phyloP scores from a whole-genome alignment of 208 protist genomes.

The Entamoeba nuttalli region DNA sequence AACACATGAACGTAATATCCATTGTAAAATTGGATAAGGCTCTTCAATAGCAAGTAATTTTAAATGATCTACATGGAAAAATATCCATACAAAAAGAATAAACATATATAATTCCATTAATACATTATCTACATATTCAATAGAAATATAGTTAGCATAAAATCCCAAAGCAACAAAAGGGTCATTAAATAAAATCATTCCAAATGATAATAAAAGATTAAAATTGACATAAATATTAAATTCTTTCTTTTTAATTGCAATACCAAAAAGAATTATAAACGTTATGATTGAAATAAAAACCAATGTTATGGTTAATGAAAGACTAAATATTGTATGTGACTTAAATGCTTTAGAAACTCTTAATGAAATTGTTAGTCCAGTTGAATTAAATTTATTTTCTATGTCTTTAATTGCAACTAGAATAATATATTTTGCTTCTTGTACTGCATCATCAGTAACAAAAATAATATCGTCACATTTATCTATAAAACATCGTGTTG shows the following conservation, averaged over 20 bases:
- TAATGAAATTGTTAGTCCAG: not conserved
- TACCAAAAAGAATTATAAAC: not conserved
- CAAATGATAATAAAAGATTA: not conserved
- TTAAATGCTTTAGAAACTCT: not conserved
- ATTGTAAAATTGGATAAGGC: not conserved
- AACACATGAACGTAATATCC: not conserved
- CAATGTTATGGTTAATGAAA: not conserved
- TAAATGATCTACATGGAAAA: not conserved
- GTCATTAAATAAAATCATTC: not conserved
- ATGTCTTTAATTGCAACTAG: not conserved
- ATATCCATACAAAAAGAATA: not conserved
- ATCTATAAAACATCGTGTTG: not conserved
- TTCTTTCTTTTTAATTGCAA: not conserved
- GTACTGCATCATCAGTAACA: not conserved
- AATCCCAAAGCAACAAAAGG: not conserved
- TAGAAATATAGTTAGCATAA: not conserved
- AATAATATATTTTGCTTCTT: not conserved
- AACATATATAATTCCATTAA: not conserved
- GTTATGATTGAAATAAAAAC: not conserved
- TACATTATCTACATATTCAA: not conserved
- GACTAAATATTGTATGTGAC: not conserved
- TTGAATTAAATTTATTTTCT: not conserved
- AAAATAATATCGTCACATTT: not conserved
- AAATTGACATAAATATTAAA: not conserved
- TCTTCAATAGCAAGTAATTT: not conserved